Base-by-base conservation (phyloP, 805 yeast genomes). In the Ogataea glucozyma region DNA sequence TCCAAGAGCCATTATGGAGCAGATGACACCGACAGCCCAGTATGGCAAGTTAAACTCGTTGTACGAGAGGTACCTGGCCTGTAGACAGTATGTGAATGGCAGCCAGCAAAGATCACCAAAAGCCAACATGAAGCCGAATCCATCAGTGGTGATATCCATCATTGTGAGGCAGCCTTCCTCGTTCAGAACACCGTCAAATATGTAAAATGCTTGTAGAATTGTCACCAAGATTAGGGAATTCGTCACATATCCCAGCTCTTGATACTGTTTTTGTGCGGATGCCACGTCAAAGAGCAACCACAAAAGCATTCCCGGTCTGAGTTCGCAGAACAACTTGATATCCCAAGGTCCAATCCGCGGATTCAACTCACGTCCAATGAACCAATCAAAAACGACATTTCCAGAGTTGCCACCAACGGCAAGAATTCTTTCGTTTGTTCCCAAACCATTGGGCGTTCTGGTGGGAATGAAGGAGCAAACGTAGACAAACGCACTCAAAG, bases 71-170 rank as follows among this genome's bases (percentile, higher is more conserved):
- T 81, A 93, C 48, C 98, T 76, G 2, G 95, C 75, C 61, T 93
- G 99, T 46, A 93, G 62, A 8, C 89, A 76, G 63, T 93, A 93
- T 1, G 95, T 76, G 72, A 91, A 91, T 23, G 99, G 99, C 17
- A 93, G 88, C 71, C 93, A 76, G 2, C 93, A 81, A 56, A 93
- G 73, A 61, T 93, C 99, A 21, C 99, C 99, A 69, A 91, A 90
- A 3, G 89, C 81, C 40, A 93, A 72, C 99, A 93, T 93, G 67
- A 83, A 90, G 1, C 99, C 99, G 62, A 93, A 88, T 0, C 99
- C 99, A 67, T 93, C 99, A 9, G 96, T 87, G 6, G 95, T 85
- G 38, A 90, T 81, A 64, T 93, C 99, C 76, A 93, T 91, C 97
- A 93, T 93, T 6, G 93, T 81, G 46, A 93, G 70, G 10, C 83